Base-by-base conservation (phyloP, 1,139 yeast species). In the Candida sojae region DNA sequence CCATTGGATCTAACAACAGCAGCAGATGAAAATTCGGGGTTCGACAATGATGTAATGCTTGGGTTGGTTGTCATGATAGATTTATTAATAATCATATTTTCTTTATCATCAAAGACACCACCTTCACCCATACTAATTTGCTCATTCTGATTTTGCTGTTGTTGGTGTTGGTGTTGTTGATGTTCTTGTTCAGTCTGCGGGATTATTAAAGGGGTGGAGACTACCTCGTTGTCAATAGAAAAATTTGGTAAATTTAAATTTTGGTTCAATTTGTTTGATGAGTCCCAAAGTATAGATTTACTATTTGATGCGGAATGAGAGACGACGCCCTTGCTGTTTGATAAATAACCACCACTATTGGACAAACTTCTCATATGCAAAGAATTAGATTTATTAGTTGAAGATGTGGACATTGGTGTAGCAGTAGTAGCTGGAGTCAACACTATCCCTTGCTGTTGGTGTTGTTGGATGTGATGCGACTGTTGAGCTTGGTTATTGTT, bases 181-280 rank as follows among this genome's bases (percentile, higher is more conserved):
- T 35, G 36, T 35, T 41, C 30, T 34, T 34, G 44, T 34, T 34
- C 46, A 39, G 10, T 23, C 23, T 29, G 26, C 7, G 56, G 55
- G 5, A 52, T 43, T 29, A 49, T 38, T 32, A 53, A 50, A 12
- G 56, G 55, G 29, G 57, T 45, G 12, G 54, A 52, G 34, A 52
- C 44, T 1, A 52, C 46, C 39, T 52, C 53, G 37, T 50, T 49
- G 40, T 67, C 70, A 41, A 67, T 59, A 45, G 55, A 58, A 58
- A 68, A 67, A 44, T 50, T 62, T 17, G 72, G 73, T 45, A 67
- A 58, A 46, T 57, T 60, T 55, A 68, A 59, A 46, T 61, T 60
- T 42, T 60, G 61, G 52, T 61, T 61, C 52, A 62, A 54, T 51
- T 64, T 67, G 50, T 57, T 61, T 39, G 66, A 53, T 28, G 57